Conservation (phyloP, 140 eudicot species). For the Ambrosia hybrid region DNA sequence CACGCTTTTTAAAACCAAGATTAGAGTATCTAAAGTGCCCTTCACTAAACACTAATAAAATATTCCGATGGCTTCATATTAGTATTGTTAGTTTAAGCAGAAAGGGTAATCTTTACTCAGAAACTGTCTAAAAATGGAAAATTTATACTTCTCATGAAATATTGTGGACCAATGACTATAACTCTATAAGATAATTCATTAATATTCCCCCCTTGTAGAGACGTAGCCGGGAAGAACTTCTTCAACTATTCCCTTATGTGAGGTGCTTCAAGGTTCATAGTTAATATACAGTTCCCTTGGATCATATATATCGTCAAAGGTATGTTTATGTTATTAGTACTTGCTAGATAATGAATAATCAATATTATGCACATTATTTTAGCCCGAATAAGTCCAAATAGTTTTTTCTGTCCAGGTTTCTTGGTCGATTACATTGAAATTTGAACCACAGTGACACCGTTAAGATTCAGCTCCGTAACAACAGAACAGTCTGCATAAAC, state of each 20-base stretch:
- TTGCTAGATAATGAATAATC: background rate
- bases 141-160: background rate
- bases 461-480: constrained; percentile 11
- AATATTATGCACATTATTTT: background rate
- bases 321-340: constrained; percentile 10
- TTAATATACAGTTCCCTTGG: constrained; percentile 29
- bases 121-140: background rate
- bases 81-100: background rate
- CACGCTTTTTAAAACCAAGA: too few species aligned
- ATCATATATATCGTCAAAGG: constrained; percentile 17
- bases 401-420: constrained; percentile 17
- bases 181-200: background rate
- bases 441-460: constrained; percentile 9
- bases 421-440: background rate
- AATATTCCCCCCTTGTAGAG: constrained; percentile 43
- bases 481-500: background rate
- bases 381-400: background rate
- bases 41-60: background rate
- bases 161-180: background rate
- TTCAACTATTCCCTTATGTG: constrained; percentile 68
- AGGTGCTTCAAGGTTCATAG: constrained; percentile 89
- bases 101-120: background rate
- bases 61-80: background rate
- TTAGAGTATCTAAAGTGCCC: background rate
- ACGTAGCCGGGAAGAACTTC: constrained; percentile 77